Base-by-base conservation (phyloP, 1,284 basidiomycete genomes). In the Laetiporus sulphureus region DNA sequence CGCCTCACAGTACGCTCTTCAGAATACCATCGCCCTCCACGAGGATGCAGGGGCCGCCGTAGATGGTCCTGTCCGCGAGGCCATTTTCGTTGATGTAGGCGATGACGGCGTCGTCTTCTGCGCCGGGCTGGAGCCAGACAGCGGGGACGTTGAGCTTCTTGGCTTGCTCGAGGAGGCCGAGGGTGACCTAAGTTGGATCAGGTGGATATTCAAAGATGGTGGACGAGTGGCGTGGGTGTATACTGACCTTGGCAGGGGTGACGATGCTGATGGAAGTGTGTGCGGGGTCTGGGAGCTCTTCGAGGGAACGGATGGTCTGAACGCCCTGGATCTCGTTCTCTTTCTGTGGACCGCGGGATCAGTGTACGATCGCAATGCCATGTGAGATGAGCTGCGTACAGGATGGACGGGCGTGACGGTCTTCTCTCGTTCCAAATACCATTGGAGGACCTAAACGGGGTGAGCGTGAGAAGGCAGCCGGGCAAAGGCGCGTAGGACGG, bases 111-210 rank as follows among this genome's bases (percentile, higher is more conserved):
- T 63, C 73, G 54, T 87, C 80, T 51, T 83, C 80, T 8, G 88
- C 85, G 19, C 89, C 89, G 11, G 90, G 90, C 61, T 93, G 90
- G 30, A 92, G 72, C 90, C 90, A 93, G 35, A 91, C 67, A 1
- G 77, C 71, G 13, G 79, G 79, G 8, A 90, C 67, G 23, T 66
- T 63, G 19, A 81, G 67, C 2, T 71, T 67, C 56, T 79, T 81
- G 5, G 82, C 82, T 46, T 79, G 71, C 55, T 82, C 67, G 49
- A 88, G 64, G 38, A 86, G 52, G 19, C 66, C 67, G 33, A 86
- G 69, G 7, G 85, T 87, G 37, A 90, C 66, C 82, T 88, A 59
- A 35, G 21, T 11, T 30, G 20, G 16, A 16, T 19, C 19, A n/a
- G 36, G 8, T 21, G 20, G 32, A 11, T 19, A 24, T 18, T 4